Conservation (phyloP, 2,329 filamentous ascomycete genomes). For the Fusarium staphyleae region DNA sequence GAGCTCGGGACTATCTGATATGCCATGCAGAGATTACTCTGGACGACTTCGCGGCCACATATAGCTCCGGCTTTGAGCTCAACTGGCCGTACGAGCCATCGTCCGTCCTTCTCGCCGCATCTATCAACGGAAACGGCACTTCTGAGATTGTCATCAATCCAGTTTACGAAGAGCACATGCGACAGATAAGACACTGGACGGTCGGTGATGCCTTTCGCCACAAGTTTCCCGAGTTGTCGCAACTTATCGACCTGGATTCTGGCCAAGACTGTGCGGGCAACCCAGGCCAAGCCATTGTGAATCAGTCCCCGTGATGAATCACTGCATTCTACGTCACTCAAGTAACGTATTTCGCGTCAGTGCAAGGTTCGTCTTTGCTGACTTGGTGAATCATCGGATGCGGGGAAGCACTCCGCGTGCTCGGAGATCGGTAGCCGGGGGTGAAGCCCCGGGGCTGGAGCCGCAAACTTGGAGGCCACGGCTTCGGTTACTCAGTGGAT, state of each 20-base stretch:
- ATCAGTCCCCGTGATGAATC: constrained; percentile 16
- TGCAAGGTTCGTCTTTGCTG: too few species aligned
- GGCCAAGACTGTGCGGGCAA: constrained; percentile 11
- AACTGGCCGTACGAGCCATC: constrained; percentile 44
- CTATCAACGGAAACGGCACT: constrained; percentile 17
- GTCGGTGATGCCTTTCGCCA: constrained; percentile 39
- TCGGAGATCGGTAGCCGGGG: constrained; percentile 24
- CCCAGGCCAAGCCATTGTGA: not conserved
- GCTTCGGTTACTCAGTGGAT: not conserved
- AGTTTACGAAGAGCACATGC: constrained; percentile 43
- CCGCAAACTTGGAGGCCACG: not conserved
- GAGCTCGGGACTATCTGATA: constrained; percentile 42
- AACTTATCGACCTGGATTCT: constrained; percentile 37
- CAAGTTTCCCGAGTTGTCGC: constrained; percentile 37
- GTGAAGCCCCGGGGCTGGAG: too few species aligned
- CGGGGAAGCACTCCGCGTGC: constrained; percentile 1
- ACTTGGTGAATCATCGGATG: constrained; percentile 31
- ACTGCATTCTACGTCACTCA: not conserved
- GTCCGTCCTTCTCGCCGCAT: constrained; percentile 35
- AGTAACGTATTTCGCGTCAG: too few species aligned
- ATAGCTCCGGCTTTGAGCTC: constrained; percentile 44
- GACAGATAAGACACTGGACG: constrained; percentile 43
- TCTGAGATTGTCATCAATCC: constrained; percentile 40
- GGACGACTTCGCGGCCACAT: constrained; percentile 43
- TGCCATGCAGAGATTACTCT: constrained; percentile 42